These are phyloP conservation scores for Roridomyces roridus DNA, from an alignment of 768 basidiomycete species.

Conservation along the genomic window DNA sequence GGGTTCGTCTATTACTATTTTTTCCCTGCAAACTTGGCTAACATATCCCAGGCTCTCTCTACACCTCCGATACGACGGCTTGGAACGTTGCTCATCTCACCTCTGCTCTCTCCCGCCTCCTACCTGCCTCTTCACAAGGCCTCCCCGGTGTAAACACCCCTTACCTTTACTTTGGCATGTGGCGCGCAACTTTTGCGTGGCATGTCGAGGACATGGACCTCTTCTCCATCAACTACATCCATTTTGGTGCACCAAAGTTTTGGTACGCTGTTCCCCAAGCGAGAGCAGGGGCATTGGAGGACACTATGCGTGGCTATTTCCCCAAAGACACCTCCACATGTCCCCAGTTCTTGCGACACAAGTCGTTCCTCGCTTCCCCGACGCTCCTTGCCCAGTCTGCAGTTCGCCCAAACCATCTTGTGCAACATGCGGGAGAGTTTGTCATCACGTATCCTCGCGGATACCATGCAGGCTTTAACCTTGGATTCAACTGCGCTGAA, in stretches of 20 bases:
- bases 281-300: constrained; percentile 82
- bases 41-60: constrained; percentile 59
- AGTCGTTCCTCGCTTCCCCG: constrained; percentile 93
- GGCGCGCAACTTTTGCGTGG: constrained; percentile 98
- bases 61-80: constrained; percentile 73
- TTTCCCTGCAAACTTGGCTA: constrained; percentile 7
- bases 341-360: constrained; percentile 95
- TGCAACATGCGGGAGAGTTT: constrained; percentile 86
- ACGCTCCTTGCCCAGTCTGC: constrained; percentile 78
- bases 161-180: constrained; percentile 99
- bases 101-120: constrained; percentile 82
- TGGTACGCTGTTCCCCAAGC: constrained; percentile 98
- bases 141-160: constrained; percentile 97
- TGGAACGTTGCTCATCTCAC: constrained; percentile 97
- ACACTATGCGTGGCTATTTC: constrained; percentile 90
- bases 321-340: constrained; percentile 86
- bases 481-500: constrained; percentile 96
- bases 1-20: constrained; percentile 54
- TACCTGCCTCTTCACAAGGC: constrained; percentile 69
- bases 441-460: constrained; percentile 95
- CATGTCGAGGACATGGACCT: constrained; percentile 99
- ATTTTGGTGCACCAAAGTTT: constrained; percentile 96
- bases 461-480: constrained; percentile 96
- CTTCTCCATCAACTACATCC: constrained; percentile 98
- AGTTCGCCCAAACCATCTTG: constrained; percentile 83